Conservation (phyloP, 2,329 filamentous ascomycete species). For the Cryphonectria radicalis region DNA sequence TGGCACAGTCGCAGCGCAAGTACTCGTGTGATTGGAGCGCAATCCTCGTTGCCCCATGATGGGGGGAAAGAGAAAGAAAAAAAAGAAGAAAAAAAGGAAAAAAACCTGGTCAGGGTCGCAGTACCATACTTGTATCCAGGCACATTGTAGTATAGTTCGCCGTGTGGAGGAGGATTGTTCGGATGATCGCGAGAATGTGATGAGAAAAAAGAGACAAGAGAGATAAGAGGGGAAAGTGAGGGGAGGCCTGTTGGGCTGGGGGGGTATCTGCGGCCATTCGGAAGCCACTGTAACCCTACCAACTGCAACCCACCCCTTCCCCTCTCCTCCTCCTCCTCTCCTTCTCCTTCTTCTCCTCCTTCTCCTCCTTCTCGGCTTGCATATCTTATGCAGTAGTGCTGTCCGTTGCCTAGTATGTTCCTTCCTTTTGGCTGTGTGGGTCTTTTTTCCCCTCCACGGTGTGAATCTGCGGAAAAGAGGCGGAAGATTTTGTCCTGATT, state of each 20-base stretch:
- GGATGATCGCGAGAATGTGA: not conserved
- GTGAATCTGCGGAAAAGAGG: too few relatives aligned
- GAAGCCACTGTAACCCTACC: slow-evolving; percentile 4
- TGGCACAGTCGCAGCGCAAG: too few relatives aligned
- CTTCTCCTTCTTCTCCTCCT: too few relatives aligned
- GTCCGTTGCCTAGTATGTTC: not conserved
- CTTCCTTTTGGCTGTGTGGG: not conserved
- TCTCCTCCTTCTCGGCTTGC: not conserved
- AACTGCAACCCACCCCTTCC: not conserved
- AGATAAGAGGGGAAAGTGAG: not conserved
- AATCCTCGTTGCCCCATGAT: not conserved
- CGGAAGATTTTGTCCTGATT: too few relatives aligned
- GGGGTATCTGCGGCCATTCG: not conserved
- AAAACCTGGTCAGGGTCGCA: not conserved
- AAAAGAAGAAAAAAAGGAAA: too few relatives aligned
- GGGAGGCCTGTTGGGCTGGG: not conserved
- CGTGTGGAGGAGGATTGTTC: not conserved
- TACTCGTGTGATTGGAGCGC: not conserved
- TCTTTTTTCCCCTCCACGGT: too few relatives aligned
- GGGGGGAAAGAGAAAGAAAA: too few relatives aligned
- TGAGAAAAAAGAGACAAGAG: not conserved
- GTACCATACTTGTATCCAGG: not conserved
- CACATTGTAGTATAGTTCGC: not conserved
- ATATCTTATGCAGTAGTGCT: not conserved
- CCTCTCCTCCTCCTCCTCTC: not conserved